Evolutionary conservation across 371 early-diverging fungal species (phyloP), one percentile per base, ranked within the genome.

Genomic region (Lichtheimia ramosa): DNA sequence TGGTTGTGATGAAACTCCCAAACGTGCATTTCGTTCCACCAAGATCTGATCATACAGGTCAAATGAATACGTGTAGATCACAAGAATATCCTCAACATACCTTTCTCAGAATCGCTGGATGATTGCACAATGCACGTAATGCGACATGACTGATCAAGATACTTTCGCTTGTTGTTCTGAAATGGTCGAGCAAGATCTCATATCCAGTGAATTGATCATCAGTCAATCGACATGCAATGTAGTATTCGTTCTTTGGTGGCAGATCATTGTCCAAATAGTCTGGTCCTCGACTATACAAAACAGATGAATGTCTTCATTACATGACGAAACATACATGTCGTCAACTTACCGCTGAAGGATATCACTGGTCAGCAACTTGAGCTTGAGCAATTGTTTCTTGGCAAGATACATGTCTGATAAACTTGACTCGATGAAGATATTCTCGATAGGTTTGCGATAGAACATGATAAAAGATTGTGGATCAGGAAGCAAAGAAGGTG

Each of bases 171-270:
- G 6, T 18, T 1, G 13, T 8, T 34, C 10, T 13, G 3, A 66
- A 20, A 40, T 60, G 28, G 2, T 61, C 48, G 15, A 76, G 15
- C 8, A 68, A 40, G 42, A 59, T 75, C 4, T 48, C 54, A 61
- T 92, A 92, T 43, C 86, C 51, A 24, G 62, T 28, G 18, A 61
- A 60, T 58, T 95, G 93, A 43, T 82, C 16, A 0, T 51, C 42
- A 3, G 83, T 80, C 48, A 92, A 65, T 49, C 77, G 76, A 54
- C 87, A 88, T 4, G 71, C 60, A n/a, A 95, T 75, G 5, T 85
- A 66, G 58, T 82, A 89, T 66, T 95, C 95, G 12, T 61, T 71
- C 62, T 92, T 93, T 25, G 60, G 68, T 2, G 90, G 90, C 8
- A 95, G 70, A 15, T 85, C 82, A 5, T 66, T 53, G 10, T 65